Conservation (phyloP, 495 filamentous ascomycete species). For the Penicillium paradoxum region DNA sequence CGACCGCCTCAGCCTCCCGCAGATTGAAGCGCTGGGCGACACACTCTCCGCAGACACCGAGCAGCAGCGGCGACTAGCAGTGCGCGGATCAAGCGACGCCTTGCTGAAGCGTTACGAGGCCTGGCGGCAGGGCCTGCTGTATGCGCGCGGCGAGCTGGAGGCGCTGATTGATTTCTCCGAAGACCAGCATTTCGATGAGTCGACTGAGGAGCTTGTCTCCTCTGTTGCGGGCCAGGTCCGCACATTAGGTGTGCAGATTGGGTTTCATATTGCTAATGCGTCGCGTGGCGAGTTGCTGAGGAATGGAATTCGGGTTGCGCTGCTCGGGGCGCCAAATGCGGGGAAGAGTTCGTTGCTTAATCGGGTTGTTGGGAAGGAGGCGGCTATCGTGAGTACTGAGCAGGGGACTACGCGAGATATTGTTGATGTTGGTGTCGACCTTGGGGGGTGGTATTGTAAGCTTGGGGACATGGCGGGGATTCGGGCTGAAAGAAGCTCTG, state of each 20-base stretch:
- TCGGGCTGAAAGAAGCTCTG: constrained; percentile 35
- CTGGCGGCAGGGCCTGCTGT: constrained; percentile 74
- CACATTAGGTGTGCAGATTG: constrained; percentile 55
- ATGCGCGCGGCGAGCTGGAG: constrained; percentile 86
- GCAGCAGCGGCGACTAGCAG: constrained; percentile 82
- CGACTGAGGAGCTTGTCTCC: constrained; percentile 61
- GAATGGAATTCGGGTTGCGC: constrained; percentile 77
- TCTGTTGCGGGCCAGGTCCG: constrained; percentile 63
- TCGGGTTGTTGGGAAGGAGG: constrained; percentile 83
- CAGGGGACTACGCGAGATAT: constrained; percentile 92
- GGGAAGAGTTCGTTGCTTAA: constrained; percentile 95
- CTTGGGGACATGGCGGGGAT: constrained; percentile 93
- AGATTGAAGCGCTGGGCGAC: constrained; percentile 88
- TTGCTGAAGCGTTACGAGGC: constrained; percentile 75
- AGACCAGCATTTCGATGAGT: constrained; percentile 95
- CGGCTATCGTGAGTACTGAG: constrained; percentile 87
- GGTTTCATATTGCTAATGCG: constrained; percentile 66
- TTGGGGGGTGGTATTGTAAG: constrained; percentile 81
- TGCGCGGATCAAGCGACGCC: constrained; percentile 65
- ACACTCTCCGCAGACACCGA: constrained; percentile 84
- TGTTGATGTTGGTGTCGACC: constrained; percentile 85
- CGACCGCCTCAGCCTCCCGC: constrained; percentile 77
- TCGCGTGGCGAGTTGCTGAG: constrained; percentile 79
- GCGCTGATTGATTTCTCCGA: constrained; percentile 96
- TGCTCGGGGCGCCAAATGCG: constrained; percentile 89